Evolutionary conservation across 2,329 filamentous ascomycete genomes (phyloP).

Genomic region (Graphilbum sp.): DNA sequence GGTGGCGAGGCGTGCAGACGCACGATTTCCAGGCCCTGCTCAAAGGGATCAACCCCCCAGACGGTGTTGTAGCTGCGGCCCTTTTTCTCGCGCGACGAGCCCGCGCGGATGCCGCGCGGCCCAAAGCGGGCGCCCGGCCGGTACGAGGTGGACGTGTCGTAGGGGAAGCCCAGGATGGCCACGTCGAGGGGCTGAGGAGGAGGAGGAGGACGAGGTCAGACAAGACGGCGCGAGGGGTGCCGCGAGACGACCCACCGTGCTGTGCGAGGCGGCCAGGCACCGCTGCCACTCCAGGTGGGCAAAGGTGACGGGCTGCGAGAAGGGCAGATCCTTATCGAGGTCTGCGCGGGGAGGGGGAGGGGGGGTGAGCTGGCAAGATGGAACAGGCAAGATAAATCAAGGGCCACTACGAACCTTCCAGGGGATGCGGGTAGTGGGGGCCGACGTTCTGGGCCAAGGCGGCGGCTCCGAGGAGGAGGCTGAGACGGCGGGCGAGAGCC

Average conservation of each 20-base stretch:
- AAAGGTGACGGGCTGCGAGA: constrained; percentile 7
- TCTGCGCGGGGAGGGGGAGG: constrained; percentile 1
- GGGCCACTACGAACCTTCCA: no score
- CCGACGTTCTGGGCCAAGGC: no score
- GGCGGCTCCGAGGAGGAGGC: no score
- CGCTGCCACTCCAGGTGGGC: constrained; percentile 8
- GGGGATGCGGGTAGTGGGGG: no score
- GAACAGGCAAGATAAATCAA: no score
- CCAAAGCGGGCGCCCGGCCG: constrained; percentile 9
- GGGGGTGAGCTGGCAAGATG: no score
- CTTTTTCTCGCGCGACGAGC: constrained; percentile 8
- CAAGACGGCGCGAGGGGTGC: no score
- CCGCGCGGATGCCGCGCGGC: constrained; percentile 7
- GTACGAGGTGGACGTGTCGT: constrained; percentile 10
- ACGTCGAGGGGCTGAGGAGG: constrained; percentile 9
- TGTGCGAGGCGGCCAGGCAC: constrained; percentile 3
- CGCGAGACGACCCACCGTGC: background rate
- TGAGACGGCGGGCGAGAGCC: no score
- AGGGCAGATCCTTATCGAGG: constrained; percentile 6
- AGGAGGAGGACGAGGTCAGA: no score
- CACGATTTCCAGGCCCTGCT: constrained; percentile 4
- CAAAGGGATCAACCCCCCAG: constrained; percentile 7
- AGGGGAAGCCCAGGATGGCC: constrained; percentile 8
- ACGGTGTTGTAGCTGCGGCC: constrained; percentile 8
- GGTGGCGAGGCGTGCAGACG: no score